These are phyloP conservation scores for Aspergillus fischeri DNA, from an alignment of 2,329 filamentous ascomycete genomes.

Conservation along the genomic window DNA sequence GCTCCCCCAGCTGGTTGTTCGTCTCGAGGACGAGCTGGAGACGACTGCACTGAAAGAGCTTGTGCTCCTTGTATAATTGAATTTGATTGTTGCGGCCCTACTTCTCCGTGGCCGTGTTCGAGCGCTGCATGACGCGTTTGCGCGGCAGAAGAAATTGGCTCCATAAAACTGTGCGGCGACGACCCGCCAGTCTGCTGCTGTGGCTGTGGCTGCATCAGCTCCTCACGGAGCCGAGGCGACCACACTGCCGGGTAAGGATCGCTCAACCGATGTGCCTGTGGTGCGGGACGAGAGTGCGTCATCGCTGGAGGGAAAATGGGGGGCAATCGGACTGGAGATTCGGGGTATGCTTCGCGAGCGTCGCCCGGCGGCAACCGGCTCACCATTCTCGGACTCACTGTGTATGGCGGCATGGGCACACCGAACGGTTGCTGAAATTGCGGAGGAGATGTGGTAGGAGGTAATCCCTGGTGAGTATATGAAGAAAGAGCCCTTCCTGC, in stretches of 20 bases:
- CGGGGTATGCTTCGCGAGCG: constrained; percentile 26
- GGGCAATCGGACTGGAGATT: constrained; percentile 34
- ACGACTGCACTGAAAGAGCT: constrained; percentile 13
- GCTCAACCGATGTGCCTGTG: constrained; percentile 30
- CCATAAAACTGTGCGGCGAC: constrained; percentile 20
- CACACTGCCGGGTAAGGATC: constrained; percentile 30
- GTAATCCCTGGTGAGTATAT: constrained; percentile 26
- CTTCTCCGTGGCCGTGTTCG: constrained; percentile 18
- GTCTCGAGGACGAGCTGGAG: constrained; percentile 10
- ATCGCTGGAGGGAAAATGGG: constrained; percentile 34
- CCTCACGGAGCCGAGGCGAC: constrained; percentile 21
- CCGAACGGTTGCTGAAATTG: constrained; percentile 28
- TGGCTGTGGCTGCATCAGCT: constrained; percentile 16
- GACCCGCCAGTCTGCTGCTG: constrained; percentile 1
- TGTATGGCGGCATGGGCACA: constrained; percentile 25
- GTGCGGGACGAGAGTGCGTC: constrained; percentile 11
- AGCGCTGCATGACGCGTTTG: constrained; percentile 23
- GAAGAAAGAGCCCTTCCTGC: constrained; percentile 24
- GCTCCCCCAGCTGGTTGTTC: constrained; percentile 16
- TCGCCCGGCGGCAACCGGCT: constrained; percentile 24
- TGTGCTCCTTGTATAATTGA: constrained; percentile 17
- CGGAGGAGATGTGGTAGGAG: constrained; percentile 29
- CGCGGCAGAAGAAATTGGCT: constrained; percentile 24
- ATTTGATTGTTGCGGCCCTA: constrained; percentile 19
- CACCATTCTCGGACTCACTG: constrained; percentile 20